Base-by-base conservation (phyloP, 208 protist genomes). In the Tritrichomonas foetus region DNA sequence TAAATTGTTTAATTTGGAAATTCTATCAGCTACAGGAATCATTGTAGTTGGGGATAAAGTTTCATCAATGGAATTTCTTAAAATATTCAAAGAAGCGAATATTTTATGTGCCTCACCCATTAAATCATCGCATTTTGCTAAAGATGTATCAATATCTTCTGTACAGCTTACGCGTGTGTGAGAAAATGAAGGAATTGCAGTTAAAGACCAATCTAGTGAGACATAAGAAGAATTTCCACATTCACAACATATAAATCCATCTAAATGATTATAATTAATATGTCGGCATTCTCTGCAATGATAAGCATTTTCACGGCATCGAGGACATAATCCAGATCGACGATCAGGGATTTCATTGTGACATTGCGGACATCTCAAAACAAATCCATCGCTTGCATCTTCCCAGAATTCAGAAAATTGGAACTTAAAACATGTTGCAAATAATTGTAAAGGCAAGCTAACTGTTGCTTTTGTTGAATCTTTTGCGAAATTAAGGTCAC, bases 191-290 rank as follows among this genome's bases (percentile, higher is more conserved):
- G 95, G 92, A 41, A 95, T 72, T 61, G 80, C 92, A 39, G 72
- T 92, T 27, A 97, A 44, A 0, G 94, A 72, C 94, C 94, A 97
- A 25, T 97, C 96, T 41, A 98, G 97, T 20, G 96, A 93, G 0
- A 94, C 96, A 93, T 97, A 97, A 93, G 95, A 94, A 93, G 96
- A 98, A 93, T 94, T 97, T 57, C 97, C 97, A 94, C 97, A 98
- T 94, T 98, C 97, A 94, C 97, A 97, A 93, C 97, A 98, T 11
- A 98, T 95, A 94, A 98, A 98, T 3, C 95, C 97, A 44, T 98
- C 95, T 11, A 97, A 95, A 89, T 98, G 78, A 44, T 98, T 97
- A 93, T 98, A 97, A 95, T 98, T 98, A 95, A 98, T 98, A 94
- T 97, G 97, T 66, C 97, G 95, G 93, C 97, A 98, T 50, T 98